A percentile compares a stretch with the other conserved stretches of the same genome.
These are phyloP conservation scores for Novymonas esmeraldas DNA, from an alignment of 208 protist species.

Conservation along the genomic window DNA sequence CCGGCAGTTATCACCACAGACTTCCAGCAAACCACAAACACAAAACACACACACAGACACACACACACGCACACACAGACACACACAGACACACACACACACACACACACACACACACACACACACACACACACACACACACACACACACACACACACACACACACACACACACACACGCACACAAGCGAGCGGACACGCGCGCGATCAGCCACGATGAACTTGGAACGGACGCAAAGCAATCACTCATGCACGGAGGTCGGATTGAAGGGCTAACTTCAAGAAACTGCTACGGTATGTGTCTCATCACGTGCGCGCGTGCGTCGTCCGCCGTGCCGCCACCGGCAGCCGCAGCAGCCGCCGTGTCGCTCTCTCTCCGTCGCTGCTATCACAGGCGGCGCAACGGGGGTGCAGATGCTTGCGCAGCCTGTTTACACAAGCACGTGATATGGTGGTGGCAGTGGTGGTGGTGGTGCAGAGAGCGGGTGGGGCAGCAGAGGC, in stretches of 20 bases:
- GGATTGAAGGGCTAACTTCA: conserved; percentile 74
- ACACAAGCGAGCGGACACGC: background rate
- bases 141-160: conserved; percentile 1
- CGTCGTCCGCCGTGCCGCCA: background rate
- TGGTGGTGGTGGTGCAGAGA: background rate
- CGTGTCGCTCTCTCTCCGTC: conserved; percentile 17
- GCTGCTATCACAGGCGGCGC: conserved; percentile 28
- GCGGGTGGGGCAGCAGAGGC: too few species aligned
- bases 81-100: conserved; percentile 3
- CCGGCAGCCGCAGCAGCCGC: background rate
- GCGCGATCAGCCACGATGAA: conserved; percentile 20
- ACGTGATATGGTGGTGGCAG: too few species aligned
- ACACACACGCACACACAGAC: background rate
- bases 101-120: background rate
- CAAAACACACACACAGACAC: conserved; percentile 9
- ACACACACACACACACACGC: conserved; percentile 1
- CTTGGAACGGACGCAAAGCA: conserved; percentile 30
- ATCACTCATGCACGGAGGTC: conserved; percentile 27
- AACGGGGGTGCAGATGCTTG: background rate
- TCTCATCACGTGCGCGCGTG: conserved; percentile 29
- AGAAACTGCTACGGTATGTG: conserved; percentile 25
- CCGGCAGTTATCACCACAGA: too few species aligned
- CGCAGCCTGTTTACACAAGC: conserved; percentile 38
- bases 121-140: conserved; percentile 15
- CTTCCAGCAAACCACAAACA: too few species aligned